A percentile compares a stretch with the other conserved stretches of the same genome.
Conservation (phyloP, 192 early-diverging fungal genomes). For the Entomortierella chlamydospora region DNA sequence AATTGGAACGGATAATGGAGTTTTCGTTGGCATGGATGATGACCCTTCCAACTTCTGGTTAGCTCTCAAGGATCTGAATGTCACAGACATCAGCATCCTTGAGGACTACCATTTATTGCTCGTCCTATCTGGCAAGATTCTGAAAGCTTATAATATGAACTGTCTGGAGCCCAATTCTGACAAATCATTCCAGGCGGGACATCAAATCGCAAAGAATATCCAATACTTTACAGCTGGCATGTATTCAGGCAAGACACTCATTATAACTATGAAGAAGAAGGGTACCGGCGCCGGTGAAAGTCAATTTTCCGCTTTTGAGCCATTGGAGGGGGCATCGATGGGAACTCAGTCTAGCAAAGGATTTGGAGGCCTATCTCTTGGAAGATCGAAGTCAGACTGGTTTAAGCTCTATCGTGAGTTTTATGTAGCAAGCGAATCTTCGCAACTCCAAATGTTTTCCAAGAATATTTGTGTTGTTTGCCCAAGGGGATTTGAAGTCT, state of each 20-base stretch:
- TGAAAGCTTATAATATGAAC: slow-evolving; percentile 37
- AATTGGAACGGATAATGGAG: slow-evolving; percentile 85
- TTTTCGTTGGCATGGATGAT: slow-evolving; percentile 77
- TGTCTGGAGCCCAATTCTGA: slow-evolving; percentile 35
- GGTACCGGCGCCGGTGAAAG: slow-evolving; percentile 19
- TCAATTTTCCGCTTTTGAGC: slow-evolving; percentile 18
- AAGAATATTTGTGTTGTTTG: slow-evolving; percentile 84
- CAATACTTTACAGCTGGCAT: slow-evolving; percentile 56
- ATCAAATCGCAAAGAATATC: slow-evolving; percentile 24
- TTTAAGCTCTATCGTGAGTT: slow-evolving; percentile 74
- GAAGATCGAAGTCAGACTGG: slow-evolving; percentile 28
- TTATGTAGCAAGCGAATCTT: slow-evolving; percentile 90
- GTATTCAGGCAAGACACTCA: slow-evolving; percentile 37
- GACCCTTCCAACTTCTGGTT: slow-evolving; percentile 24
- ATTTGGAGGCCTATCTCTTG: slow-evolving; percentile 12
- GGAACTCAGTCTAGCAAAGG: not conserved
- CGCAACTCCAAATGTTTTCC: slow-evolving; percentile 81
- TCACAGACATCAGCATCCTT: slow-evolving; percentile 84
- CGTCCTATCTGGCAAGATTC: slow-evolving; percentile 67
- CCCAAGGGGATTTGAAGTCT: slow-evolving; percentile 90
- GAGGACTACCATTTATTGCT: slow-evolving; percentile 80
- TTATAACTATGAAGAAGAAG: slow-evolving; percentile 34
- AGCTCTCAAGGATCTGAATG: slow-evolving; percentile 64
- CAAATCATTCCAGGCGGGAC: slow-evolving; percentile 21
- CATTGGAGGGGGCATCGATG: slow-evolving; percentile 23